Evolutionary conservation across 2,329 filamentous ascomycete species (phyloP).

Genomic region (Ophiostoma ulmi): DNA sequence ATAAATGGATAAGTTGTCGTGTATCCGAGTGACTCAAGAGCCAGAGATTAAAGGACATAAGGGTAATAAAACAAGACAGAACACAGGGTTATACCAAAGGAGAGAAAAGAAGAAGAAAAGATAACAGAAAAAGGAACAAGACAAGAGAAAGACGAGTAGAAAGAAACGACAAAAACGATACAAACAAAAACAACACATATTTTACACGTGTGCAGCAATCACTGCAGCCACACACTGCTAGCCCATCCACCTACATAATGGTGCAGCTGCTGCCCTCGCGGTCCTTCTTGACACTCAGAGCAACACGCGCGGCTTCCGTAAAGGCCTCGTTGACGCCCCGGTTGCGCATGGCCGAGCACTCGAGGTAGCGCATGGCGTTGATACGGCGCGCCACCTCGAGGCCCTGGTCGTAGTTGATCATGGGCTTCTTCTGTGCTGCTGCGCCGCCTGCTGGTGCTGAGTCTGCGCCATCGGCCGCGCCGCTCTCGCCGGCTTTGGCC

Average conservation of each 20-base stretch:
- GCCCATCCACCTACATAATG: constrained; percentile 46
- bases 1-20: constrained; percentile 3
- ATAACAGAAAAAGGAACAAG: background rate
- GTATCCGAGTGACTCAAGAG: background rate
- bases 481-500: constrained; percentile 46
- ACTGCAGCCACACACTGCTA: background rate
- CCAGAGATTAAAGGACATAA: constrained; percentile 3
- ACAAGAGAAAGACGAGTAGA: background rate
- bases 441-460: constrained; percentile 26
- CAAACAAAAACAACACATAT: background rate
- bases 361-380: constrained; percentile 87
- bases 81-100: constrained; percentile 11
- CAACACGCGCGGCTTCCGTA: constrained; percentile 92
- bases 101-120: background rate
- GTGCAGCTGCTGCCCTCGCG: constrained; percentile 57
- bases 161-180: background rate
- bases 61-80: constrained; percentile 6
- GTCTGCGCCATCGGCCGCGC: constrained; percentile 40
- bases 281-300: constrained; percentile 66
- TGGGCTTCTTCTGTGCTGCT: constrained; percentile 54
- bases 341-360: constrained; percentile 98
- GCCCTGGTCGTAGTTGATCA: constrained; percentile 87
- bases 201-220: background rate
- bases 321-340: constrained; percentile 97
- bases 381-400: constrained; percentile 87